Percentiles rank a stretch among this genome's conserved stretches.
These are phyloP conservation scores for Pseudozyma thailandica DNA, from an alignment of 1,284 basidiomycete genomes.

Conservation along the genomic window DNA sequence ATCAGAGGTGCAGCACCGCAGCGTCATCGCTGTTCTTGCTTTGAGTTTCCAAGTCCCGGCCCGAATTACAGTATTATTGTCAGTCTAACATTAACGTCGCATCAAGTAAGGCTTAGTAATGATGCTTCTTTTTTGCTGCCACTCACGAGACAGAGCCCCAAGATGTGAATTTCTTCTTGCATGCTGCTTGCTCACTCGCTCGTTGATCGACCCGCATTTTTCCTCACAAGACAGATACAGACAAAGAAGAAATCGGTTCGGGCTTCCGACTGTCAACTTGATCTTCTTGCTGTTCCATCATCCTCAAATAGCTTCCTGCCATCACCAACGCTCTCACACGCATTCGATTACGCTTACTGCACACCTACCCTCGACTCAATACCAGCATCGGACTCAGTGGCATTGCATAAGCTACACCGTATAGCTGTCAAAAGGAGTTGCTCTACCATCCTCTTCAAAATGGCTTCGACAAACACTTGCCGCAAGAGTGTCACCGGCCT, in stretches of 20 bases:
- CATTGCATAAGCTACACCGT: no score
- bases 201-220: conserved; percentile 19
- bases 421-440: no score
- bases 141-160: conserved; percentile 5
- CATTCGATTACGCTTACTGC: no score
- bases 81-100: background rate
- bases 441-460: no score
- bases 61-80: background rate
- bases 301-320: background rate
- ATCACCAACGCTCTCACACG: no score
- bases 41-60: background rate
- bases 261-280: background rate
- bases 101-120: conserved; percentile 21
- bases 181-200: background rate
- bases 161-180: conserved; percentile 10
- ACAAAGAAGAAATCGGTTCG: no score
- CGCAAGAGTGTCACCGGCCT: conserved; percentile 29
- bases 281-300: background rate
- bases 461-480: conserved; percentile 25
- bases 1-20: conserved; percentile 11
- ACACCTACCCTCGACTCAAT: no score
- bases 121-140: background rate
- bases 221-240: background rate
- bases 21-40: conserved; percentile 25
- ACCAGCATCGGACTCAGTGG: no score